Base-by-base conservation (phyloP, 306 rosid species). In the Cajanus cajan region DNA sequence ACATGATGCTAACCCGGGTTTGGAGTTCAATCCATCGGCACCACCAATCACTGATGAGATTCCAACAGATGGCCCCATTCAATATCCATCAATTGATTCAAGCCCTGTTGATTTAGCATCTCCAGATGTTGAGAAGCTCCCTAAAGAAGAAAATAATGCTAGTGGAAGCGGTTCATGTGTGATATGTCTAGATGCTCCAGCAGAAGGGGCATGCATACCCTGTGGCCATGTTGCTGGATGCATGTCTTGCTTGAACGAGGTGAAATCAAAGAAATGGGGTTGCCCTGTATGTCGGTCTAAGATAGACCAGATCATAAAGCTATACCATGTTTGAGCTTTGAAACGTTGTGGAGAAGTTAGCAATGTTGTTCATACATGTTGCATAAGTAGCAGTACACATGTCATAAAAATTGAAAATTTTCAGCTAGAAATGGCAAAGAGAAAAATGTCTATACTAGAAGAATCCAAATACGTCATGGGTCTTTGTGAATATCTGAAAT, bases 221-320 rank as follows among this genome's bases (percentile, higher is more conserved):
- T 96, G 99, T 83, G 98, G 99, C 64, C 99, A 96, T 82, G 96
- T 96, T 88, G 96, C 89, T 25, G 98, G 98, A 80, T 96, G 99
- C 86, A 96, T 96, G 98, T 84, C 91, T 70, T 96, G 99, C 86
- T 84, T 96, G 94, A 87, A 86, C 2, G 98, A 91, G 89, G 85
- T 96, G 70, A 87, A 88, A 71, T 69, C 90, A 48, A 93, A 93
- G 90, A 96, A 96, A 66, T 93, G 99, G 98, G 98, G 97, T 45
- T 96, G 99, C 84, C 99, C 99, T 0, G 99, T 96, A 19, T 96
- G 99, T 62, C 97, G 99, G 14, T 79, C 96, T 16, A 90, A 93
- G 85, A 96, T 96, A 45, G 85, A 90, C 83, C 97, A 93, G 78
- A 76, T 96, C 67, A 80, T 93, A 76, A 91, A 84, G 92, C 74